Conservation (phyloP, 2,329 filamentous ascomycete genomes). For the Xylaria sp. region DNA sequence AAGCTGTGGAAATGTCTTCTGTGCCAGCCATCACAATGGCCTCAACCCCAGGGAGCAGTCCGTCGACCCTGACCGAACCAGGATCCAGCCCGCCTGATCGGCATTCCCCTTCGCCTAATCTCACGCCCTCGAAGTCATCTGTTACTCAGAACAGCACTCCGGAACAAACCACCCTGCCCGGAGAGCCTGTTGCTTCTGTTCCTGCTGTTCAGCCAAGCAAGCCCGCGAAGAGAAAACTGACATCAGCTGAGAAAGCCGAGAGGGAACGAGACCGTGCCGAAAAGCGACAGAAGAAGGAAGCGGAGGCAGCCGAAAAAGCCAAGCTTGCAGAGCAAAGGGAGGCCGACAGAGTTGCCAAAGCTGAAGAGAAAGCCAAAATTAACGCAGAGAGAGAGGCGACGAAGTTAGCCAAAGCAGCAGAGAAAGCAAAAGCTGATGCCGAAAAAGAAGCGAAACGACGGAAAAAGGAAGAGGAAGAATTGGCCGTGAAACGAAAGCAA, state of each 20-base stretch:
- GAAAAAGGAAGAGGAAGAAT: constrained; percentile 42
- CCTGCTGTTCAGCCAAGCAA: constrained; percentile 18
- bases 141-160: constrained; percentile 26
- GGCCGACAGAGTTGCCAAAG: constrained; percentile 13
- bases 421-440: constrained; percentile 33
- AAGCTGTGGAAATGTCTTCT: constrained; percentile 20
- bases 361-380: constrained; percentile 29
- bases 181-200: background rate
- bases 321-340: constrained; percentile 18
- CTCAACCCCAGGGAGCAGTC: constrained; percentile 34
- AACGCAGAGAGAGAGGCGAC: constrained; percentile 47
- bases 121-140: constrained; percentile 33
- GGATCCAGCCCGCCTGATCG: constrained; percentile 45
- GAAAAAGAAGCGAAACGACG: constrained; percentile 47
- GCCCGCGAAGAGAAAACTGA: constrained; percentile 46
- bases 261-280: constrained; percentile 20
- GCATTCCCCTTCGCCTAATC: constrained; percentile 41
- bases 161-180: constrained; percentile 7
- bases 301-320: constrained; percentile 37
- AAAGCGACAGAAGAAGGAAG: constrained; percentile 22
- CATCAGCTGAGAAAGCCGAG: constrained; percentile 32
- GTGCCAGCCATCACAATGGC: constrained; percentile 29
- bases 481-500: constrained; percentile 46
- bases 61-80: constrained; percentile 45
- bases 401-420: constrained; percentile 50